Conservation (phyloP, 1,284 basidiomycete species). For the Cryptococcus wingfieldii region DNA sequence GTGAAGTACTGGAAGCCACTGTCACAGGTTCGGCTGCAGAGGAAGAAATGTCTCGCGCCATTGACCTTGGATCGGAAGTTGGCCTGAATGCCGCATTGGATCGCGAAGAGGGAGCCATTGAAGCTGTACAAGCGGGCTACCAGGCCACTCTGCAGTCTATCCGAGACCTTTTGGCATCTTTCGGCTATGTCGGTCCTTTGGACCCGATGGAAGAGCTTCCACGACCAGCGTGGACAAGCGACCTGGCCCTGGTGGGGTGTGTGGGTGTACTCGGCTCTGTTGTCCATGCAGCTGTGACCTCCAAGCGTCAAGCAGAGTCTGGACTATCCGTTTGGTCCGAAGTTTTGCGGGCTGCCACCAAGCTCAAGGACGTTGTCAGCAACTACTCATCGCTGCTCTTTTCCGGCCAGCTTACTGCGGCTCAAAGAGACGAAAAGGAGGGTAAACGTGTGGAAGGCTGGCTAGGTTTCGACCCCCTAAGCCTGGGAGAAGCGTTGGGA, state of each 20-base stretch:
- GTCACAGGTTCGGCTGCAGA: constrained; percentile 40
- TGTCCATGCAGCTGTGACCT: constrained; percentile 27
- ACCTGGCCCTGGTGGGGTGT: constrained; percentile 36
- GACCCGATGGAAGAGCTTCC: constrained; percentile 31
- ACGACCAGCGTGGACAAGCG: constrained; percentile 36
- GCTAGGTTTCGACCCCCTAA: constrained; percentile 21
- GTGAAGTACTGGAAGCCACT: constrained; percentile 38
- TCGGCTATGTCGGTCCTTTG: constrained; percentile 44
- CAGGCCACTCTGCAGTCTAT: constrained; percentile 23
- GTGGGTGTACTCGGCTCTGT: constrained; percentile 35
- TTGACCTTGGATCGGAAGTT: constrained; percentile 21
- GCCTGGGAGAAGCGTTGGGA: constrained; percentile 28
- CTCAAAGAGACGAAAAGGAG: constrained; percentile 6
- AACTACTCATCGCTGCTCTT: constrained; percentile 23
- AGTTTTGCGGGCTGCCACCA: constrained; percentile 35
- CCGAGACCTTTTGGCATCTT: constrained; percentile 32
- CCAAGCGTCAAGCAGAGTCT: constrained; percentile 19
- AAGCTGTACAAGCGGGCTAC: constrained; percentile 18
- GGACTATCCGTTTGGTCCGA: constrained; percentile 34
- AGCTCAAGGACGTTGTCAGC: constrained; percentile 33
- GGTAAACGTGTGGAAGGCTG: constrained; percentile 18
- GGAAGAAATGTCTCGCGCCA: constrained; percentile 35
- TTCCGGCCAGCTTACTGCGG: constrained; percentile 10
- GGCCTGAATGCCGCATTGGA: constrained; percentile 23
- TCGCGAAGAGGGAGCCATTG: constrained; percentile 33